Evolutionary conservation across 1,139 yeast species (phyloP).

Genomic region (Hemisphaericaspora lyxosophila): DNA sequence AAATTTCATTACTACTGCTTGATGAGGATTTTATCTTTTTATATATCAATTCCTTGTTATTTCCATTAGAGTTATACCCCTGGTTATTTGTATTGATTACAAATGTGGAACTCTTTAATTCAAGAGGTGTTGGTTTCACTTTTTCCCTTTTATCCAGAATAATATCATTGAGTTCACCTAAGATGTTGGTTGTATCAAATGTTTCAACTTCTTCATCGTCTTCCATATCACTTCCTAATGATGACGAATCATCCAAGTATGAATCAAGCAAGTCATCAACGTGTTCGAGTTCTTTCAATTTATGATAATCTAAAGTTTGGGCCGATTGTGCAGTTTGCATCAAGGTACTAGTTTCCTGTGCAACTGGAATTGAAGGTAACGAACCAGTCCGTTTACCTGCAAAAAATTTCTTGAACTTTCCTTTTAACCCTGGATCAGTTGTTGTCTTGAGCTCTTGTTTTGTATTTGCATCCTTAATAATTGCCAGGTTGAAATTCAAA

Average conservation of each 20-base stretch:
- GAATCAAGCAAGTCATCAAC: constrained; percentile 48
- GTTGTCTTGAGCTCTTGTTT: constrained; percentile 13
- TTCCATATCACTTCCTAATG: constrained; percentile 34
- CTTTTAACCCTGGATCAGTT: constrained; percentile 21
- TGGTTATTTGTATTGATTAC: no score
- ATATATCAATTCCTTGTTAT: neutral
- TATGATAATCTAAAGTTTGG: neutral
- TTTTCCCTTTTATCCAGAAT: constrained; percentile 2
- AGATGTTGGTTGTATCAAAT: constrained; percentile 16
- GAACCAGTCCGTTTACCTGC: constrained; percentile 10
- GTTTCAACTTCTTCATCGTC: constrained; percentile 16
- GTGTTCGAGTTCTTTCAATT: constrained; percentile 30
- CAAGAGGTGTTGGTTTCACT: constrained; percentile 16
- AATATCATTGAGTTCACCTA: constrained; percentile 6
- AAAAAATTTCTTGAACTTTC: constrained; percentile 30
- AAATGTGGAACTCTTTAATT: constrained; percentile 8
- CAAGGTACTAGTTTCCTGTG: constrained; percentile 4
- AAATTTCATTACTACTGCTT: constrained; percentile 1
- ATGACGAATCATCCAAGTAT: constrained; percentile 43
- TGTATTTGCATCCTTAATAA: constrained; percentile 14
- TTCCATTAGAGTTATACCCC: neutral
- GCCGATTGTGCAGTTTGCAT: constrained; percentile 2
- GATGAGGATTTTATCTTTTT: neutral
- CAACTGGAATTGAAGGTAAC: neutral
- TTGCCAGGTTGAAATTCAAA: constrained; percentile 20